Evolutionary conservation across 2,329 filamentous ascomycete species (phyloP).

Genomic region (Sphaerulina musiva): DNA sequence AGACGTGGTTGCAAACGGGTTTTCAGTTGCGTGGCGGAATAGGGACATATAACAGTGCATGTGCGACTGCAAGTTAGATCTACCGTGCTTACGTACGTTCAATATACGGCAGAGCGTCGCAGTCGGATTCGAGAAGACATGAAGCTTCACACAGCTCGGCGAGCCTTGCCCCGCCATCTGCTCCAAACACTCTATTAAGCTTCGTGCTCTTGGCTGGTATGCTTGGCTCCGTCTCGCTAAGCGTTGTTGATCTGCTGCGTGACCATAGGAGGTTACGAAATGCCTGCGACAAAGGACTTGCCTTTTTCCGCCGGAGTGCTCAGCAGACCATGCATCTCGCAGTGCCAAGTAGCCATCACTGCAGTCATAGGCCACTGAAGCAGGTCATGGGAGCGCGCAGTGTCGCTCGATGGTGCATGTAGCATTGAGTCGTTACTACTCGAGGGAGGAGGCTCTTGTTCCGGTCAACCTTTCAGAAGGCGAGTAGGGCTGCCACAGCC

Average conservation of each 20-base stretch:
- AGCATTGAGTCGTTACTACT: conserved; percentile 3
- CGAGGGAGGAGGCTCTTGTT: not conserved
- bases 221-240: conserved; percentile 3
- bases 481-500: not conserved
- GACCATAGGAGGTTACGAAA: not conserved
- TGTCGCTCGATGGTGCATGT: not conserved
- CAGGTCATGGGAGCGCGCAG: conserved; percentile 8
- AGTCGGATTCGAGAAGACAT: not conserved
- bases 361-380: not conserved
- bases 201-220: conserved; percentile 2
- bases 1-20: not conserved
- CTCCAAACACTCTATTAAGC: not conserved
- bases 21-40: not conserved
- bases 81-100: not conserved
- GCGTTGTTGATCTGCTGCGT: conserved; percentile 5
- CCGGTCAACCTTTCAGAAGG: conserved; percentile 4
- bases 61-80: not conserved
- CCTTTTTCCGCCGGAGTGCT: conserved; percentile 6
- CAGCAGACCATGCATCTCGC: not conserved
- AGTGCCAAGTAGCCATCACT: not conserved
- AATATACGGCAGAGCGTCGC: not conserved
- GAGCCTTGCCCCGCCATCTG: conserved; percentile 1
- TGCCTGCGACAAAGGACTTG: not conserved
- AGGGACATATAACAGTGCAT: not conserved
- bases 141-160: not conserved